A percentile compares a stretch with the other conserved stretches of the same genome.
phyloP scores from a whole-genome alignment of 768 basidiomycete species.

The Boletales sp. region DNA sequence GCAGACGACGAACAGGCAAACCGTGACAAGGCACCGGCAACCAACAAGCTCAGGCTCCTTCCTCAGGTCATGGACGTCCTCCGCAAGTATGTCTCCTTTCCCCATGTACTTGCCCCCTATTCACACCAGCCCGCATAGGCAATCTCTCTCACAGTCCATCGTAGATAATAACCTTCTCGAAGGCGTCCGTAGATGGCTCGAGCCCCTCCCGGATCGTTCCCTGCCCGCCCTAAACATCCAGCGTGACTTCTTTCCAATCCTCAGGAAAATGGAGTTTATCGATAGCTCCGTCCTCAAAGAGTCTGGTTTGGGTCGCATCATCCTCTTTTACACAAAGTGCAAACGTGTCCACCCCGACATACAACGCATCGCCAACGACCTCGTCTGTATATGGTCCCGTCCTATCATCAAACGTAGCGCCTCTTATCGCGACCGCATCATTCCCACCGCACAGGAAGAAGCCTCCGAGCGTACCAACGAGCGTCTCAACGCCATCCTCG shows the following conservation, averaged over 20 bases:
- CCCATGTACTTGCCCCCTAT: not conserved
- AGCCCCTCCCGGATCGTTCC: conserved; percentile 89
- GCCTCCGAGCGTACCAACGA: conserved; percentile 42
- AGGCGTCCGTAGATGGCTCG: conserved; percentile 87
- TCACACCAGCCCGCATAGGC: conserved; percentile 41
- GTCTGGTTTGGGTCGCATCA: conserved; percentile 81
- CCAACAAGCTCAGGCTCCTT: conserved; percentile 77
- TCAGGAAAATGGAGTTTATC: conserved; percentile 89
- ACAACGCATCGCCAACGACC: conserved; percentile 73
- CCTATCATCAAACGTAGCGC: conserved; percentile 90
- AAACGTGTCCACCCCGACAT: conserved; percentile 84
- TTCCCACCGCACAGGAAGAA: conserved; percentile 52
- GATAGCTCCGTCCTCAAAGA: conserved; percentile 89
- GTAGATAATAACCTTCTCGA: conserved; percentile 93
- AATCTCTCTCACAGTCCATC: conserved; percentile 85
- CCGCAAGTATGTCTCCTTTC: conserved; percentile 64
- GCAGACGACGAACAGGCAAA: conserved; percentile 82
- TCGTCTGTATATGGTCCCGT: conserved; percentile 83
- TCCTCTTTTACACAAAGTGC: conserved; percentile 95
- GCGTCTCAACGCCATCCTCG: conserved; percentile 65
- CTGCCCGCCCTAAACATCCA: conserved; percentile 96
- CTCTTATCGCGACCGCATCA: conserved; percentile 70
- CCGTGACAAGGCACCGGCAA: conserved; percentile 74
- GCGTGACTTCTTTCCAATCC: conserved; percentile 78
- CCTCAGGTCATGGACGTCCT: conserved; percentile 91